A percentile compares a stretch with the other conserved stretches of the same genome.
Evolutionary conservation across 371 early-diverging fungal species (phyloP).

Genomic region (Mycotypha africana): DNA sequence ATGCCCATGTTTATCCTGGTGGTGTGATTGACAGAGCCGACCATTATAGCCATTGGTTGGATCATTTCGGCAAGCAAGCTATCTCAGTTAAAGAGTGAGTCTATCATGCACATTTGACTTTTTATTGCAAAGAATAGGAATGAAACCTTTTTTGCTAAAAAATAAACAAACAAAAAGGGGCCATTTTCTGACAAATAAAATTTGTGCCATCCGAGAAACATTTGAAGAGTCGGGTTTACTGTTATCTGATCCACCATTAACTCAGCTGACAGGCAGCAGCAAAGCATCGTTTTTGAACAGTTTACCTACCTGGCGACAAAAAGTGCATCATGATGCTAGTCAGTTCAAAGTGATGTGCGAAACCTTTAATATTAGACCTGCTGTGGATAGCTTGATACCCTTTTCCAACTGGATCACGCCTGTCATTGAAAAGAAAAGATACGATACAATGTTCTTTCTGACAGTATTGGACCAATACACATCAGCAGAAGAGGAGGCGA

Average conservation of each 20-base stretch:
- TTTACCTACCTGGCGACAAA: constrained; percentile 45
- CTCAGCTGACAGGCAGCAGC: no score
- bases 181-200: constrained; percentile 25
- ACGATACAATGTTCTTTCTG: constrained; percentile 73
- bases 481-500: constrained; percentile 12
- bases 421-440: constrained; percentile 54
- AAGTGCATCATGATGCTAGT: constrained; percentile 43
- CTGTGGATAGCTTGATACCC: constrained; percentile 38
- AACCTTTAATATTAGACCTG: constrained; percentile 35
- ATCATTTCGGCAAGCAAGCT: no score
- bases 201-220: constrained; percentile 79
- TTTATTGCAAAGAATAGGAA: no score
- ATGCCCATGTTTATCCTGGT: constrained; percentile 58
- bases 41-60: constrained; percentile 33
- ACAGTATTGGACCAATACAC: constrained; percentile 36
- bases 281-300: constrained; percentile 14
- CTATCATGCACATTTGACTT: no score
- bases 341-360: constrained; percentile 55
- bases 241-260: constrained; percentile 46
- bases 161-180: no score
- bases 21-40: constrained; percentile 61
- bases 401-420: constrained; percentile 85
- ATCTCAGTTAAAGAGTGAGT: no score
- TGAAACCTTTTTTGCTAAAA: no score
- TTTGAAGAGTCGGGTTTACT: constrained; percentile 79